A percentile compares a stretch with the other conserved stretches of the same genome.
These are phyloP conservation scores for Rhodosporidiobolus odoratus DNA, from an alignment of 768 basidiomycete genomes.

Conservation along the genomic window DNA sequence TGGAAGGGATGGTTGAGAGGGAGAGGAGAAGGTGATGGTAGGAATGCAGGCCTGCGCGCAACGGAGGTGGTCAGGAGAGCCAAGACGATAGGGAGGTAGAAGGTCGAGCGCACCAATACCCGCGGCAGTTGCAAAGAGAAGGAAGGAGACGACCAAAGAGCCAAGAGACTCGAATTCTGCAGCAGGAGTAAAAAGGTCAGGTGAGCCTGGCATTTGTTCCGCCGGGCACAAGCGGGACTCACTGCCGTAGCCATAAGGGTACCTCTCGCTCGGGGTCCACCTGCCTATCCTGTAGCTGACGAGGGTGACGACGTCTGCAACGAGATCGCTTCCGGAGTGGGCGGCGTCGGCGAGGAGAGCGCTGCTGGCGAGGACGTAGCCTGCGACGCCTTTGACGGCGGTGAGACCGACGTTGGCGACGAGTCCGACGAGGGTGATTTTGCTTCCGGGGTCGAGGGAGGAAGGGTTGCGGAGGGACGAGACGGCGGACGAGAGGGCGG, in stretches of 20 bases:
- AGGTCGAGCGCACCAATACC: slow-evolving; percentile 53
- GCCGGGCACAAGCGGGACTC: slow-evolving; percentile 36
- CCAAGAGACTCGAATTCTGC: slow-evolving; percentile 88
- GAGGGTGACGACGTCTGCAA: slow-evolving; percentile 87
- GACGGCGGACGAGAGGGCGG: slow-evolving; percentile 63
- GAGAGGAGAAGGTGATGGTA: slow-evolving; percentile 73
- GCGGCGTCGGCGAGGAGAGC: slow-evolving; percentile 88
- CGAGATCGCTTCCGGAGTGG: slow-evolving; percentile 77
- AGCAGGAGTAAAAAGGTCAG: not conserved
- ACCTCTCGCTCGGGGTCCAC: slow-evolving; percentile 67
- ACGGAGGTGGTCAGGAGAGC: not conserved
- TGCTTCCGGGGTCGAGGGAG: slow-evolving; percentile 56
- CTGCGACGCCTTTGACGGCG: slow-evolving; percentile 74
- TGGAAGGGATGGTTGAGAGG: slow-evolving; percentile 50
- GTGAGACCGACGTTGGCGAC: slow-evolving; percentile 77
- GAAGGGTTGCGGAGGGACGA: slow-evolving; percentile 49
- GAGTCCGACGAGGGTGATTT: slow-evolving; percentile 78
- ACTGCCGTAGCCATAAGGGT: slow-evolving; percentile 58
- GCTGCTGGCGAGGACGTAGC: slow-evolving; percentile 80
- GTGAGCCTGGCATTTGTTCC: not conserved
- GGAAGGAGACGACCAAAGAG: slow-evolving; percentile 78
- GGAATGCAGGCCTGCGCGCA: slow-evolving; percentile 69
- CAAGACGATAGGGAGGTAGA: not conserved
- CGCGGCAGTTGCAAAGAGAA: slow-evolving; percentile 75
- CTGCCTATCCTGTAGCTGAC: slow-evolving; percentile 81